A percentile compares a stretch with the other conserved stretches of the same genome.
phyloP scores from a whole-genome alignment of 2,329 filamentous ascomycete species.

The Phialocephala subalpina region DNA sequence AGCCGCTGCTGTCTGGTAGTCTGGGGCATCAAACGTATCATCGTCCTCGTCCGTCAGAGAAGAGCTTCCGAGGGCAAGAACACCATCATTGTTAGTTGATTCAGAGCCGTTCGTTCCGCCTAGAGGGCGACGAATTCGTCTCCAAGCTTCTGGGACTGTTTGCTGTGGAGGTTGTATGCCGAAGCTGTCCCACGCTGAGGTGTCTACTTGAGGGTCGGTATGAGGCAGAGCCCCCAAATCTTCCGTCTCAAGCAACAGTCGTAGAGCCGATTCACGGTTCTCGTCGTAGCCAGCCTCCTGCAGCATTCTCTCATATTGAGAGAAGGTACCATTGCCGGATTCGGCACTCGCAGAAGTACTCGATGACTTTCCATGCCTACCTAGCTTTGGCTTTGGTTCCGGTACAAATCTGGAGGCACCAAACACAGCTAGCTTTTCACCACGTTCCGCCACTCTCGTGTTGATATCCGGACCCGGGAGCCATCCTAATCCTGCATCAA shows the following conservation, averaged over 20 bases:
- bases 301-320: constrained; percentile 35
- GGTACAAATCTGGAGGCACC: constrained; percentile 48
- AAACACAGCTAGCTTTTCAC: constrained; percentile 53
- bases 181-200: constrained; percentile 5
- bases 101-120: not conserved
- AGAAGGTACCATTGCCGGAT: constrained; percentile 11
- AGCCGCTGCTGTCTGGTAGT: not conserved
- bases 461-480: constrained; percentile 67
- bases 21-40: not conserved
- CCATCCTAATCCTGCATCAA: constrained; percentile 74
- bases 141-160: not conserved
- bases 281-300: constrained; percentile 38
- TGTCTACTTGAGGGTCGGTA: not conserved
- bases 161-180: not conserved
- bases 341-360: constrained; percentile 19
- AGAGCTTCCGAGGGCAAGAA: not conserved
- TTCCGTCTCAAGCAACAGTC: constrained; percentile 34
- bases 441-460: constrained; percentile 51
- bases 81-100: not conserved
- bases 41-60: constrained; percentile 16
- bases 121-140: constrained; percentile 4
- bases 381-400: constrained; percentile 39
- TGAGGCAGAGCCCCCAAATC: not conserved
- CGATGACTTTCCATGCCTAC: constrained; percentile 24
- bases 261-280: constrained; percentile 31